Base-by-base conservation (phyloP, 1,284 basidiomycete species). In the Pisolithus thermaeus region DNA sequence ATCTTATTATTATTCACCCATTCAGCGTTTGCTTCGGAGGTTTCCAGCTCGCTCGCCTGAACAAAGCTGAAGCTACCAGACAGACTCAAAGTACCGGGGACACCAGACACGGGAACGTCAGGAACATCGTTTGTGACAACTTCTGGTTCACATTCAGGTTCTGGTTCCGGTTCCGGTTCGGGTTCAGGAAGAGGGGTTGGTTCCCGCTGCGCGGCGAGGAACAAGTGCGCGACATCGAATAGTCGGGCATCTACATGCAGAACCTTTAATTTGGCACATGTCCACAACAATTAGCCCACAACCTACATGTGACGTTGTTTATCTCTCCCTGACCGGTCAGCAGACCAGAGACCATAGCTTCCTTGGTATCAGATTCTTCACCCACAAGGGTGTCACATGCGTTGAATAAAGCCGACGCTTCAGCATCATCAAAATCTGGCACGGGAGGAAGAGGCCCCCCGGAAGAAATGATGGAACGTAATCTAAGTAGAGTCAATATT, bases 21-120 rank as follows among this genome's bases (percentile, higher is more conserved):
- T 58, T 81, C 78, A 7, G 70, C 68, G 27, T 61, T 70, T 30
- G 76, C 70, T 53, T 81, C 79, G 41, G 77, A 75, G 11, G 71
- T 60, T 54, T 83, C 88, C 28, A 90, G 72, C 59, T 90, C 87
- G 61, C 87, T 89, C 50, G 77, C 84, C 66, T 87, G 81, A 71
- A 90, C 84, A 66, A 90, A 90, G 59, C 78, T 80, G 73, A 89
- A 83, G 66, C 78, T 78, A 49, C 74, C 74, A 0, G 81, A 72
- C 18, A 67, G 62, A 32, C 70, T 64, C 30, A 70, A 53, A 48
- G 67, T 59, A 37, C 67, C 64, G 11, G 64, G 67, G 47, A 69
- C 48, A 46, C 64, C 67, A 50, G 64, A 50, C n/a, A 68, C 59
- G 16, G 67, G 66, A 23, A 58, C 66, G 28, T 62, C 55, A 23